phyloP scores from a whole-genome alignment of 345 rosid species.

The Draba incana region DNA sequence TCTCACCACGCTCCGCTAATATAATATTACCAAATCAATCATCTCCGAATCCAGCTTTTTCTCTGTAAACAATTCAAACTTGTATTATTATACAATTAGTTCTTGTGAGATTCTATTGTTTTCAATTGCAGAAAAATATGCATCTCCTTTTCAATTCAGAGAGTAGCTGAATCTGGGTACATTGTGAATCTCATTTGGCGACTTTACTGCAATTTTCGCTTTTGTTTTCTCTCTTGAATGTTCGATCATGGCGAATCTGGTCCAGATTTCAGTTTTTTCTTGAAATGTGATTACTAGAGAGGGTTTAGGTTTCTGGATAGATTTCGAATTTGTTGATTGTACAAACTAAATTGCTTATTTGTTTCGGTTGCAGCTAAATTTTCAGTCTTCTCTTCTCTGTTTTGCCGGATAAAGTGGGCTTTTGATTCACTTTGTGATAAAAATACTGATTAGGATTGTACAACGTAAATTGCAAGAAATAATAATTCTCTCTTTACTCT shows the following conservation, averaged over 20 bases:
- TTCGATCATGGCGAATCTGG: slow-evolving; percentile 3
- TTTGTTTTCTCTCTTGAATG: slow-evolving; percentile 15
- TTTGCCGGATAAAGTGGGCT: slow-evolving; percentile 1
- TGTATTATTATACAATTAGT: too few species aligned
- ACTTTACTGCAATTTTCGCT: slow-evolving; percentile 20
- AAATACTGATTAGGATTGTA: background rate
- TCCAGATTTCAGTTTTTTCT: background rate
- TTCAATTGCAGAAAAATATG: slow-evolving; percentile 22
- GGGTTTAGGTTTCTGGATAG: background rate
- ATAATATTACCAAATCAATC: slow-evolving; percentile 27
- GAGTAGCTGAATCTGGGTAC: slow-evolving; percentile 38
- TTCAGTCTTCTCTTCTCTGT: slow-evolving; percentile 21
- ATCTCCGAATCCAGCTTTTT: slow-evolving; percentile 40
- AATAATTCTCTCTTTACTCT: background rate
- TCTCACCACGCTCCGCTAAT: slow-evolving; percentile 29
- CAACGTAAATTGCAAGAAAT: background rate
- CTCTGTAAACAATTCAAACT: slow-evolving; percentile 3
- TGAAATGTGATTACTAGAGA: background rate
- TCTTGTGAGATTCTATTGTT: slow-evolving; percentile 3
- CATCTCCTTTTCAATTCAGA: slow-evolving; percentile 29
- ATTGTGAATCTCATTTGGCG: slow-evolving; percentile 25
- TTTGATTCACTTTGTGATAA: slow-evolving; percentile 21
- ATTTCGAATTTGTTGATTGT: slow-evolving; percentile 14
- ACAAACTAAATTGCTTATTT: background rate
- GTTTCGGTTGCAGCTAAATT: slow-evolving; percentile 20